Percentiles rank a stretch among this genome's conserved stretches.
Conservation (phyloP, 2,329 filamentous ascomycete species). For the Colletotrichum viniferum region DNA sequence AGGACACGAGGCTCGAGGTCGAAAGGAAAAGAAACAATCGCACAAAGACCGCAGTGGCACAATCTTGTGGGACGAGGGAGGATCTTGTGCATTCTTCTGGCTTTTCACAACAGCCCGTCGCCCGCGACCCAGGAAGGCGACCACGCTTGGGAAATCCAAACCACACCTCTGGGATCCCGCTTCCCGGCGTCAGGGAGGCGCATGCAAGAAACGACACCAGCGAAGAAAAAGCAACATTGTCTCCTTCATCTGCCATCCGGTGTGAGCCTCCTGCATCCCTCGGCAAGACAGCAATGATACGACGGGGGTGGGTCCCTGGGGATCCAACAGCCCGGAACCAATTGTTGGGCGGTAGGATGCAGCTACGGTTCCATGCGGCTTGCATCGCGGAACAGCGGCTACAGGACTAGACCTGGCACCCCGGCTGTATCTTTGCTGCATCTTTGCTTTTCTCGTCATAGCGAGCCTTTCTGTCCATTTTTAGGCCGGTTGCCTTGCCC, state of each 20-base stretch:
- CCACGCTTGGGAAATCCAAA: not conserved
- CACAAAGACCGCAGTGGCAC: not conserved
- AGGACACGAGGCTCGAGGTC: not conserved
- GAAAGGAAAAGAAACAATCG: not conserved
- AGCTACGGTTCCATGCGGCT: not conserved
- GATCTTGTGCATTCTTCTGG: not conserved
- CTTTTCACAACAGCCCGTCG: not conserved
- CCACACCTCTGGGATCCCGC: conserved; percentile 8
- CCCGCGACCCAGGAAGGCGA: not conserved
- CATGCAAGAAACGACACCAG: not conserved
- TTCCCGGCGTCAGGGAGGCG: not conserved
- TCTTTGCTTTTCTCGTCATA: not conserved
- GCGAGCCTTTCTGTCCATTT: not conserved
- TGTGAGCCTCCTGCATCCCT: conserved; percentile 3
- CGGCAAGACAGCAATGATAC: conserved; percentile 5
- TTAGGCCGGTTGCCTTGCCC: not conserved
- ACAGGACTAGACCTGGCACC: not conserved
- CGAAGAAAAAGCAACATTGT: not conserved
- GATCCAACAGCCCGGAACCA: conserved; percentile 8
- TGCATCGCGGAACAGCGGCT: not conserved
- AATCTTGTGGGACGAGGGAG: not conserved
- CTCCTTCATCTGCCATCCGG: not conserved
- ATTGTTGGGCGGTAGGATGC: not conserved
- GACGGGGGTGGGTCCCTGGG: not conserved
- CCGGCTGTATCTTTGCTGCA: not conserved